These are phyloP conservation scores for Epichloe sylvatica DNA, from an alignment of 2,329 filamentous ascomycete species.

Conservation along the genomic window DNA sequence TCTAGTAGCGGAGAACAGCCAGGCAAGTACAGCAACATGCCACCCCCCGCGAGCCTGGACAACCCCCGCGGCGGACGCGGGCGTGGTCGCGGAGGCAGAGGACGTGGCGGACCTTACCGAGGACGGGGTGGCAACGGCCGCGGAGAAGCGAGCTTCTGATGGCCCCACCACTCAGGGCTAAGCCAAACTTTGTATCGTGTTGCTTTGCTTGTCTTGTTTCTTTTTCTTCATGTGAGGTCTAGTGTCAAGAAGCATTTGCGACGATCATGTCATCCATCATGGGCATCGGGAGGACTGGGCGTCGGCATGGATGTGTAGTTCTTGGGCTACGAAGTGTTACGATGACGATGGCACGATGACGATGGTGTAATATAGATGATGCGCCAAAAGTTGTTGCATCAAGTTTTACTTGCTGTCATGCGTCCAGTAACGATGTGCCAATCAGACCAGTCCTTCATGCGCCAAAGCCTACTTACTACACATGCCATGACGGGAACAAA, in stretches of 20 bases:
- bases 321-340: background rate
- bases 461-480: no score
- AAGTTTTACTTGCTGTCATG: no score
- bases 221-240: background rate
- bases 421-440: no score
- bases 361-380: background rate
- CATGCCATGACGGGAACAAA: no score
- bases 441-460: no score
- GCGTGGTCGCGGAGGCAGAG: constrained; percentile 26
- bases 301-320: background rate
- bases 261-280: background rate
- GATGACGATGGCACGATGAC: background rate
- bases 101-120: constrained; percentile 20
- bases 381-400: background rate
- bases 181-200: background rate
- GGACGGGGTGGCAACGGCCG: constrained; percentile 20
- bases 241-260: background rate
- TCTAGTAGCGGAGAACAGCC: constrained; percentile 10
- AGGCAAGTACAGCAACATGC: constrained; percentile 38
- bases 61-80: constrained; percentile 25
- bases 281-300: background rate
- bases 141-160: constrained; percentile 1
- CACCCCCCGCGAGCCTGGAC: constrained; percentile 46
- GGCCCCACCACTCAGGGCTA: constrained; percentile 6
- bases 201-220: background rate